Percentiles rank a stretch among this genome's conserved stretches.
Evolutionary conservation across 2,329 filamentous ascomycete genomes (phyloP).

Genomic region (Fusarium transvaalense): DNA sequence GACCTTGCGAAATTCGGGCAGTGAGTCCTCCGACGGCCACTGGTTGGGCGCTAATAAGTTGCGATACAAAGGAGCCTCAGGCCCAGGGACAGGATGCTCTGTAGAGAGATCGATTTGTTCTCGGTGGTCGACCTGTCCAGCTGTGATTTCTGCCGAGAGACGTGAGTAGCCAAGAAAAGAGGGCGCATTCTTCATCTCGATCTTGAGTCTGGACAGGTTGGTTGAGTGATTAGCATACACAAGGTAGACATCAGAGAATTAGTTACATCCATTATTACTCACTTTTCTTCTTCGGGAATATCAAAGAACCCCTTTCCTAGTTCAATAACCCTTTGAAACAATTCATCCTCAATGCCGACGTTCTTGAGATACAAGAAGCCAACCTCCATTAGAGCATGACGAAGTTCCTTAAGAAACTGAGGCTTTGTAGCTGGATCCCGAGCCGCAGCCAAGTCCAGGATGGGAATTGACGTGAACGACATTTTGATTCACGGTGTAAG

Average conservation of each 20-base stretch:
- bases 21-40: constrained; percentile 75
- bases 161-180: constrained; percentile 79
- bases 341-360: constrained; percentile 75
- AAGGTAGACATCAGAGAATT: neutral
- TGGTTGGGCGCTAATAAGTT: constrained; percentile 83
- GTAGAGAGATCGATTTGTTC: constrained; percentile 91
- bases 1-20: constrained; percentile 76
- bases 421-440: constrained; percentile 75
- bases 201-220: constrained; percentile 62
- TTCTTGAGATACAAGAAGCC: constrained; percentile 90
- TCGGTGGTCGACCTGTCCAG: constrained; percentile 79
- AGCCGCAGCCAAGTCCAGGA: constrained; percentile 80
- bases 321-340: constrained; percentile 74
- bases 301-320: constrained; percentile 82
- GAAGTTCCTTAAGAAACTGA: constrained; percentile 76
- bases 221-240: neutral
- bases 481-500: constrained; percentile 52
- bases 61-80: constrained; percentile 75
- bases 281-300: constrained; percentile 81
- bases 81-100: constrained; percentile 74
- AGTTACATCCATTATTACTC: constrained; percentile 40
- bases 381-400: constrained; percentile 84
- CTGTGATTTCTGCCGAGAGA: constrained; percentile 77
- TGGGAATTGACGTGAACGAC: constrained; percentile 81
- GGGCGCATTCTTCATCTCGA: constrained; percentile 80